Percentiles rank a stretch among this genome's conserved stretches.
Conservation (phyloP, 257 asterid species). For the Fraxinus quadrangulata region DNA sequence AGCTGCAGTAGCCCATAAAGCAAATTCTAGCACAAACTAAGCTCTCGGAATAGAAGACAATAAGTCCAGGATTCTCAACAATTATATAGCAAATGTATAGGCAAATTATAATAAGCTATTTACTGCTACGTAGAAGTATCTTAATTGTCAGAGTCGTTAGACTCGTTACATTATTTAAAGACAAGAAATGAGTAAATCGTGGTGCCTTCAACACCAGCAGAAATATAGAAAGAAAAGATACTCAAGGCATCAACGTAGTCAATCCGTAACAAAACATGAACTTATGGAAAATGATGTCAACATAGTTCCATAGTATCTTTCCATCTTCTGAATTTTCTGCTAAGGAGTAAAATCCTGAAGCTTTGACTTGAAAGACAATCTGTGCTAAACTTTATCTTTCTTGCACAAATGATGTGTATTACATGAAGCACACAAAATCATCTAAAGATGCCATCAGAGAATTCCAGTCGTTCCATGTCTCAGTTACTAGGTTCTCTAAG, state of each 20-base stretch:
- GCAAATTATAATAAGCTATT: neutral
- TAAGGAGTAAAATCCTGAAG: neutral
- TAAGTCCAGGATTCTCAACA: neutral
- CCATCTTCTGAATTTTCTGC: neutral
- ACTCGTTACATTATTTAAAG: neutral
- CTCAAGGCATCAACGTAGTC: neutral
- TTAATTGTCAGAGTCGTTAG: neutral
- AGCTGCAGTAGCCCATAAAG: neutral
- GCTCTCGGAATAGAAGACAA: neutral
- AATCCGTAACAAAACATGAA: neutral
- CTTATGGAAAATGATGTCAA: neutral
- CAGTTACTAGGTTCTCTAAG: conserved; percentile 16
- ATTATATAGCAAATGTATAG: neutral
- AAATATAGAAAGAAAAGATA: neutral
- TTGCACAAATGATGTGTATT: conserved; percentile 3
- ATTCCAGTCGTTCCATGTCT: neutral
- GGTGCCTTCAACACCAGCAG: neutral
- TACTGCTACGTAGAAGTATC: neutral
- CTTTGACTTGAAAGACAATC: neutral
- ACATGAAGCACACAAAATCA: conserved; percentile 5
- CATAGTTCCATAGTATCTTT: neutral
- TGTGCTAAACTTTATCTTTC: neutral
- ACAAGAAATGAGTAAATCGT: neutral
- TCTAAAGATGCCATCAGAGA: conserved; percentile 9
- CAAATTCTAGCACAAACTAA: conserved; percentile 1